A percentile compares a stretch with the other conserved stretches of the same genome.
Evolutionary conservation across 1,284 basidiomycete species (phyloP).

Genomic region (Cutaneotrichosporon mucoides): DNA sequence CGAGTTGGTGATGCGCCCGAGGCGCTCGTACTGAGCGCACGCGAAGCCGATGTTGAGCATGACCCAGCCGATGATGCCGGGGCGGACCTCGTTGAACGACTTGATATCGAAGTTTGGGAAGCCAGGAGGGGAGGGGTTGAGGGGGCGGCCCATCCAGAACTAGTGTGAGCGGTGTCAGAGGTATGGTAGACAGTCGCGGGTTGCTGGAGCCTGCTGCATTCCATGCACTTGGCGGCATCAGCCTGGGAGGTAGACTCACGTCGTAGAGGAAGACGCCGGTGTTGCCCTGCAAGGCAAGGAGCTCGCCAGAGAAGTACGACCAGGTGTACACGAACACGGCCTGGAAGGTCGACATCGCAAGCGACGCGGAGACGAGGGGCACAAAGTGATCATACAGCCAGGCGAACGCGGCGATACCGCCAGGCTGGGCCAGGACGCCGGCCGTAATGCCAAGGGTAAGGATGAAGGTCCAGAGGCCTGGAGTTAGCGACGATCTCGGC

Average conservation of each 20-base stretch:
- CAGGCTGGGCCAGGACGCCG: slow-evolving; percentile 62
- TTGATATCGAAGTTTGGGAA: slow-evolving; percentile 81
- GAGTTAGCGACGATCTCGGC: background rate
- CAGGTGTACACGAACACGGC: slow-evolving; percentile 67
- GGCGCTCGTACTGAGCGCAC: slow-evolving; percentile 79
- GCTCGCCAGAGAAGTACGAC: slow-evolving; percentile 61
- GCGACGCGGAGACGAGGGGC: slow-evolving; percentile 77
- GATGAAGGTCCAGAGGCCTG: slow-evolving; percentile 83
- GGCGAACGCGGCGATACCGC: slow-evolving; percentile 75
- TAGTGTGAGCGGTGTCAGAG: slow-evolving; percentile 40
- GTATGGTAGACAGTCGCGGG: too few species aligned
- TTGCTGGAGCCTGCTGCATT: too few species aligned
- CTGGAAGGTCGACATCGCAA: slow-evolving; percentile 74
- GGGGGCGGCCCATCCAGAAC: slow-evolving; percentile 95
- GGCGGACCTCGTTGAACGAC: slow-evolving; percentile 92
- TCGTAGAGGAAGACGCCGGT: slow-evolving; percentile 85
- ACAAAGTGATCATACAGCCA: slow-evolving; percentile 90
- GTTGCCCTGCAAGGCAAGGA: slow-evolving; percentile 90
- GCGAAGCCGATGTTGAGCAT: slow-evolving; percentile 87
- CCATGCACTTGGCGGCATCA: too few species aligned
- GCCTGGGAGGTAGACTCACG: slow-evolving; percentile 54
- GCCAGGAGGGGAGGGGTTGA: slow-evolving; percentile 68
- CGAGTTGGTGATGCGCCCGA: slow-evolving; percentile 75
- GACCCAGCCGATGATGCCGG: slow-evolving; percentile 92
- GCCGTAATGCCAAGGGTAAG: slow-evolving; percentile 66